phyloP scores from a whole-genome alignment of 495 filamentous ascomycete genomes.

The Penicillium taxi region DNA sequence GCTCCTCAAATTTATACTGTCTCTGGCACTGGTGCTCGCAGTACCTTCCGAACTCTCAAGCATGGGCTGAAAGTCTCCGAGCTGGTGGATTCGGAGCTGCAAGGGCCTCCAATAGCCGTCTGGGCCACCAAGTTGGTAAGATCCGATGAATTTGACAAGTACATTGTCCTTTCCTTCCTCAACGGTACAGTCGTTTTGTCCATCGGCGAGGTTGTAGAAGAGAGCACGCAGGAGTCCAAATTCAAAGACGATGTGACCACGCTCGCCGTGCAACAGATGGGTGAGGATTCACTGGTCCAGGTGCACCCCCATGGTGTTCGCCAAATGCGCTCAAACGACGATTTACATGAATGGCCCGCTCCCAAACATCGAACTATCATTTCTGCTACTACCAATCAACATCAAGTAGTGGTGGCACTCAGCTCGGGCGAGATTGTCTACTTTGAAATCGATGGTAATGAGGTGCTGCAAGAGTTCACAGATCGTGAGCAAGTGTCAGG shows the following conservation, averaged over 20 bases:
- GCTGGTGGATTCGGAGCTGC: slow-evolving; percentile 86
- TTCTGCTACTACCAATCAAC: slow-evolving; percentile 87
- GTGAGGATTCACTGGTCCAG: slow-evolving; percentile 86
- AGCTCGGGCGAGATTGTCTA: slow-evolving; percentile 96
- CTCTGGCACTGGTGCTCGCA: slow-evolving; percentile 79
- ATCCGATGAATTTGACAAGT: slow-evolving; percentile 76
- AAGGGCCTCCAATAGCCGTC: slow-evolving; percentile 74
- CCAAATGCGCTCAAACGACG: slow-evolving; percentile 70
- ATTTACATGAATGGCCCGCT: slow-evolving; percentile 88
- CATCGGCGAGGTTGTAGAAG: slow-evolving; percentile 93
- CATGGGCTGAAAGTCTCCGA: slow-evolving; percentile 90
- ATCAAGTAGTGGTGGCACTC: slow-evolving; percentile 86
- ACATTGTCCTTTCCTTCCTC: slow-evolving; percentile 62
- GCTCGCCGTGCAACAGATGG: slow-evolving; percentile 85
- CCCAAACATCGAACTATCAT: slow-evolving; percentile 92
- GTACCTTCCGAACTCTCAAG: slow-evolving; percentile 82
- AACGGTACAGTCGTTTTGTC: slow-evolving; percentile 77
- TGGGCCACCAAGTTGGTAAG: slow-evolving; percentile 92
- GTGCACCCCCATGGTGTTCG: slow-evolving; percentile 92
- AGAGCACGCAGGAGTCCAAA: slow-evolving; percentile 76
- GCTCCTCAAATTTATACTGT: slow-evolving; percentile 94
- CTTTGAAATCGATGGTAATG: slow-evolving; percentile 93
- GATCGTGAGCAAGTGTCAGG: slow-evolving; percentile 93
- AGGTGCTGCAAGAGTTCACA: slow-evolving; percentile 84
- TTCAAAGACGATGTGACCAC: slow-evolving; percentile 83